Evolutionary conservation across 768 basidiomycete species (phyloP).

Genomic region (Dacryopinax primogenitus): DNA sequence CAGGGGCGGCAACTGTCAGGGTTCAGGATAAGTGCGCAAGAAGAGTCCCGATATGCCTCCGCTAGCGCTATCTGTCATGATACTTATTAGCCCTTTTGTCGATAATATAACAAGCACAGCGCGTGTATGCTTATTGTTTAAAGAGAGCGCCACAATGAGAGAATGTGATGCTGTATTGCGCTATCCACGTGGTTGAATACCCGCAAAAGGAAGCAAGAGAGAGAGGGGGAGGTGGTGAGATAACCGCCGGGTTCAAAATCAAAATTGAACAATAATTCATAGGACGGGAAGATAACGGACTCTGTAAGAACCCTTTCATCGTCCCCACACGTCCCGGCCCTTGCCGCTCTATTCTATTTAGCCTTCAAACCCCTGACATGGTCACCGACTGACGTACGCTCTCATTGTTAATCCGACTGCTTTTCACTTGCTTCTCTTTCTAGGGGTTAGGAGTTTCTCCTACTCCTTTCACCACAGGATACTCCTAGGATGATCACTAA

Average conservation of each 20-base stretch:
- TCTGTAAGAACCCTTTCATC: background rate
- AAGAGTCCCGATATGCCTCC: constrained; percentile 3
- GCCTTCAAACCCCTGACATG: background rate
- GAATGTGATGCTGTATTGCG: background rate
- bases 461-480: background rate
- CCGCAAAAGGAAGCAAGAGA: background rate
- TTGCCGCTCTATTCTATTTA: background rate
- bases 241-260: constrained; percentile 7
- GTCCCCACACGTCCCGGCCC: background rate
- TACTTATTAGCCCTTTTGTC: background rate
- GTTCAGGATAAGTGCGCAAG: constrained; percentile 6
- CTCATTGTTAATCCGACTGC: background rate
- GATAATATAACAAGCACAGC: background rate
- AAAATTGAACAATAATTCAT: constrained; percentile 6
- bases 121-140: background rate
- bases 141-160: constrained; percentile 1
- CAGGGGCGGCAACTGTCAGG: constrained; percentile 5
- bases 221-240: no score
- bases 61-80: background rate
- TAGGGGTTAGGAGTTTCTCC: background rate
- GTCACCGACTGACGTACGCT: no score
- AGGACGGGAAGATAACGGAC: constrained; percentile 1
- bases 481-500: background rate
- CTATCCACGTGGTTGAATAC: constrained; percentile 1
- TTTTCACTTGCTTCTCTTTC: background rate